Evolutionary conservation across 257 asterid species (phyloP).

Genomic region (Gynochthodes officinalis): DNA sequence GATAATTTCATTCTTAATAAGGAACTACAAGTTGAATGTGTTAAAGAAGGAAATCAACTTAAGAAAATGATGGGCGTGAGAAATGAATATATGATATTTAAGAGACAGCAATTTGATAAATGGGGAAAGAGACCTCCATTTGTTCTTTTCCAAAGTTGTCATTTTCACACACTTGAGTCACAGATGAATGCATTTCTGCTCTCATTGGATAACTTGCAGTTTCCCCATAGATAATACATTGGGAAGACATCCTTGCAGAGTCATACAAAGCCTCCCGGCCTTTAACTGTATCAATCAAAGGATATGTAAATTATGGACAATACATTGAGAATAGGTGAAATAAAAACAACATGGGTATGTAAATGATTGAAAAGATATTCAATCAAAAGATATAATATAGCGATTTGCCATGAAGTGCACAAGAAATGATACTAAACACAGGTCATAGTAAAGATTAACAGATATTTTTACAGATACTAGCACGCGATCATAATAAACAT

Average conservation of each 20-base stretch:
- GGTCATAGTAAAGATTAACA: background rate
- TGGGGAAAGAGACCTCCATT: constrained; percentile 37
- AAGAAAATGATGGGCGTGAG: constrained; percentile 1
- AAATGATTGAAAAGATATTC: background rate
- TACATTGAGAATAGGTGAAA: background rate
- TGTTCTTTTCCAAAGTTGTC: constrained; percentile 36
- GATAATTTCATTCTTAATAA: constrained; percentile 38
- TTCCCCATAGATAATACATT: constrained; percentile 48
- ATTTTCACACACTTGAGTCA: constrained; percentile 43
- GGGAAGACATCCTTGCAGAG: constrained; percentile 39
- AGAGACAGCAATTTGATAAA: background rate
- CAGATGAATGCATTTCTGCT: constrained; percentile 38
- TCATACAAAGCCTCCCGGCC: constrained; percentile 43
- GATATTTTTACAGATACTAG: no score
- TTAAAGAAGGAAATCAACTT: background rate
- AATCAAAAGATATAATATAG: background rate
- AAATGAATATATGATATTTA: background rate
- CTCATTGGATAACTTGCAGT: constrained; percentile 45
- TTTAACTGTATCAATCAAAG: constrained; percentile 45
- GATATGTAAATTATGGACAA: background rate
- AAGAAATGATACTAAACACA: background rate
- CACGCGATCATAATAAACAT: no score
- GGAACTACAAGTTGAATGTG: constrained; percentile 22
- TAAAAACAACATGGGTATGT: background rate
- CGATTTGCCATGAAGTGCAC: background rate